Base-by-base conservation (phyloP, 495 filamentous ascomycete genomes). In the Aspergillus ostianus region DNA sequence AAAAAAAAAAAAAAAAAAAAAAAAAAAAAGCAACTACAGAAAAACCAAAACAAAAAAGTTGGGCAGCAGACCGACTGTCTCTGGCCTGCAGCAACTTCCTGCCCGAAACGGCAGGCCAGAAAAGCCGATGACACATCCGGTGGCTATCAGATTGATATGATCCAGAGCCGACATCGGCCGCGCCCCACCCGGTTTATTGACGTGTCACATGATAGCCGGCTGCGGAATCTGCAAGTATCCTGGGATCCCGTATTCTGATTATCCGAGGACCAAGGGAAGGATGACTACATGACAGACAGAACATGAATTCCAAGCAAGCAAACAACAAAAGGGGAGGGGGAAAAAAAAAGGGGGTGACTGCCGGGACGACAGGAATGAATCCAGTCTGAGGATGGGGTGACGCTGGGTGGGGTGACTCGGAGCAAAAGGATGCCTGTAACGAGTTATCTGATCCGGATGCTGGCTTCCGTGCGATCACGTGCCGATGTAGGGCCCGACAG, bases 141-240 rank as follows among this genome's bases (percentile, higher is more conserved):
- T 36, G 26, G 23, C n/a, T 60, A 57, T 54, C 55, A 53, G 55
- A 58, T 57, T 62, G 60, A 62, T 62, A 55, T 58, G 60, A 62
- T 62, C 87, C 86, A 80, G 71, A 47, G 85, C 87, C 3, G 86
- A 90, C 72, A 82, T 80, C 76, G 80, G 82, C 51, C n/a, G 0
- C 72, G 82, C 30, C 75, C 82, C 6, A 66, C 52, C 21, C 30
- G 41, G 52, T 13, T 41, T 41, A 54, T 54, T 54, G 52, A 46
- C 45, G 45, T n/a, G 52, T 18, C 32, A 46, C 52, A 46, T 15
- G 52, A 15, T 44, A 6, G 17, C 6, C 29, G 30, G 45, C 6
- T 26, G 52, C 32, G 52, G 45, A 53, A 12, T 41, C 27, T 53
- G 27, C 18, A 20, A 8, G 32, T 44, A 36, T 32, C 29, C 29